These are phyloP conservation scores for Cyclostephanos tholiformis DNA, from an alignment of 108 stramenopile species.

Conservation along the genomic window DNA sequence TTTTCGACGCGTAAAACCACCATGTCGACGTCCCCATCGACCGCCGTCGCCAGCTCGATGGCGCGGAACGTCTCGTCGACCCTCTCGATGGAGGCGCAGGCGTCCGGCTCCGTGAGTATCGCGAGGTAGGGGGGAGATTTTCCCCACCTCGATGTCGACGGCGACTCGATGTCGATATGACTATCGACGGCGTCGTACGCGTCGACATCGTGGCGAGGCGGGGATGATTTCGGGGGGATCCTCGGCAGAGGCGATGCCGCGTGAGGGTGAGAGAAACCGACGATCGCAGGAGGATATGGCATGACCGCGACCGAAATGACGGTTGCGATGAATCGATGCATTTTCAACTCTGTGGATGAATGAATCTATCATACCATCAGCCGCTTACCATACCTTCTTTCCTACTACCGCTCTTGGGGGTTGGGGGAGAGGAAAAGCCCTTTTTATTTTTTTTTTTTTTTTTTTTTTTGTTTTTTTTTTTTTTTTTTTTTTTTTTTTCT, in stretches of 20 bases:
- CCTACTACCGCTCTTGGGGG: too few species aligned
- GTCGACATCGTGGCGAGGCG: background rate
- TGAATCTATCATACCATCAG: too few species aligned
- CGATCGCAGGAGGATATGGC: background rate
- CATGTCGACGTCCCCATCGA: conserved; percentile 45
- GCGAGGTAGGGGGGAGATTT: conserved; percentile 67
- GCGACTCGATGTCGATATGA: background rate
- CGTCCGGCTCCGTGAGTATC: conserved; percentile 77
- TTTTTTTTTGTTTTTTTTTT: too few species aligned
- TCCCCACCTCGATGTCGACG: conserved; percentile 18
- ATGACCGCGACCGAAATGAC: background rate
- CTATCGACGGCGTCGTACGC: conserved; percentile 8
- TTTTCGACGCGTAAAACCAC: conserved; percentile 62
- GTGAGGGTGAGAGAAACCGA: background rate
- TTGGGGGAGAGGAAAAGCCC: too few species aligned
- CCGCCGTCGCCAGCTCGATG: conserved; percentile 51
- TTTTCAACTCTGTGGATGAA: background rate
- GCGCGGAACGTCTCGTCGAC: conserved; percentile 57
- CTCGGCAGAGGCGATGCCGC: background rate
- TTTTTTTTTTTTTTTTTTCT: too few species aligned
- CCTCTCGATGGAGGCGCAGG: conserved; percentile 54
- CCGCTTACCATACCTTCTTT: too few species aligned
- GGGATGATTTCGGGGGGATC: background rate
- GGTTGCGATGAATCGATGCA: background rate
- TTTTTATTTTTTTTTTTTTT: too few species aligned